Evolutionary conservation across 352 stramenopile genomes (phyloP).

Genomic region (Elongisporangium prolatum): DNA sequence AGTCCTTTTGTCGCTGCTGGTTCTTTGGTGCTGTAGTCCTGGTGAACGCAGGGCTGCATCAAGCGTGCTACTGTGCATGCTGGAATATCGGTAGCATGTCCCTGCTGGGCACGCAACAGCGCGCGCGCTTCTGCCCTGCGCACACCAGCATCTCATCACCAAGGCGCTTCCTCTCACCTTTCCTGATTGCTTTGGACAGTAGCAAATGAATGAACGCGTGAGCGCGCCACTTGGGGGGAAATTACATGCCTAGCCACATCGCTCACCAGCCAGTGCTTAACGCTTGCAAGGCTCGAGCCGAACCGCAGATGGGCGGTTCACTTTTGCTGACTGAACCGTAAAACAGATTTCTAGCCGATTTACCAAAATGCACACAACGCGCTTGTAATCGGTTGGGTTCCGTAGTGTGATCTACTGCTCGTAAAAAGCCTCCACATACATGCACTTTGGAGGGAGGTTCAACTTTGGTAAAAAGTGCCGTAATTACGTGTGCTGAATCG

Average conservation of each 20-base stretch:
- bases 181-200: conserved; percentile 87
- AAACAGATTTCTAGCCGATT: not conserved
- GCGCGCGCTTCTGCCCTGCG: not conserved
- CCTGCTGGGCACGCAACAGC: not conserved
- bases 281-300: conserved; percentile 8
- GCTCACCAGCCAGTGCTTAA: conserved; percentile 57
- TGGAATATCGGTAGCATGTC: not conserved
- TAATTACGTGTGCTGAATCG: conserved; percentile 28
- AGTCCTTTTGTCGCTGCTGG: conserved; percentile 1
- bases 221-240: conserved; percentile 9
- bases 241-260: conserved; percentile 33
- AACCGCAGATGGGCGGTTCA: conserved; percentile 2
- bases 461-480: conserved; percentile 15
- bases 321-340: not conserved
- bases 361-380: not conserved
- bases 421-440: not conserved
- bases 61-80: not conserved
- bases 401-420: not conserved
- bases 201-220: conserved; percentile 55
- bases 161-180: conserved; percentile 59
- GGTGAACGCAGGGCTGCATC: not conserved
- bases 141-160: conserved; percentile 1
- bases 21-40: not conserved
- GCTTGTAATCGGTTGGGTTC: not conserved
- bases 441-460: not conserved